Evolutionary conservation across 202 grass and related monocot genomes (phyloP).

Genomic region (Bolboschoenoplectus hybrid): DNA sequence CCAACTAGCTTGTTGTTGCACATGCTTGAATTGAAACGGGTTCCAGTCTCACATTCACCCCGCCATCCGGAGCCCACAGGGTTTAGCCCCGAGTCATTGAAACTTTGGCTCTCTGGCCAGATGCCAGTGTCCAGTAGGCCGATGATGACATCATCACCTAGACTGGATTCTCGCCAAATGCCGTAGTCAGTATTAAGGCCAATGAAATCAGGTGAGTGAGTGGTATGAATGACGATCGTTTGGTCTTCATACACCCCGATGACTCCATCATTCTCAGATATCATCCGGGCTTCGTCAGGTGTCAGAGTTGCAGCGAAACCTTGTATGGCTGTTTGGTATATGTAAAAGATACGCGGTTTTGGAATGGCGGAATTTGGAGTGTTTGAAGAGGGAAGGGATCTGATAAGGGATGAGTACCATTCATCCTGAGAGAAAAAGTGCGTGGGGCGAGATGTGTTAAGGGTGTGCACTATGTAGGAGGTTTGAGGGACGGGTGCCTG

Average conservation of each 20-base stretch:
- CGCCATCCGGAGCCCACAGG: constrained; percentile 41
- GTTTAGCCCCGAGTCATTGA: constrained; percentile 44
- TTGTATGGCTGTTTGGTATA: constrained; percentile 48
- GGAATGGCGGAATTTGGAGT: background rate
- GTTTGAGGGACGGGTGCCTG: background rate
- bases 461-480: constrained; percentile 45
- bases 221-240: constrained; percentile 36
- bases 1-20: constrained; percentile 71
- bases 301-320: constrained; percentile 55
- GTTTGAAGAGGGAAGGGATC: background rate
- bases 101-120: constrained; percentile 59
- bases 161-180: constrained; percentile 47
- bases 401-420: constrained; percentile 51
- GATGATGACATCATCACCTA: constrained; percentile 51
- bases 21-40: constrained; percentile 42
- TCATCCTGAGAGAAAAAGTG: constrained; percentile 30
- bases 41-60: constrained; percentile 45
- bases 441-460: constrained; percentile 37
- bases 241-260: constrained; percentile 41
- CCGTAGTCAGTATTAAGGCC: constrained; percentile 44
- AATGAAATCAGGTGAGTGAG: constrained; percentile 52
- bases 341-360: constrained; percentile 38
- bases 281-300: constrained; percentile 38
- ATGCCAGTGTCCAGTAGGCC: constrained; percentile 58
- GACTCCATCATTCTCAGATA: constrained; percentile 44